These are phyloP conservation scores for Didymella lethalis DNA, from an alignment of 2,329 filamentous ascomycete species.

Conservation along the genomic window DNA sequence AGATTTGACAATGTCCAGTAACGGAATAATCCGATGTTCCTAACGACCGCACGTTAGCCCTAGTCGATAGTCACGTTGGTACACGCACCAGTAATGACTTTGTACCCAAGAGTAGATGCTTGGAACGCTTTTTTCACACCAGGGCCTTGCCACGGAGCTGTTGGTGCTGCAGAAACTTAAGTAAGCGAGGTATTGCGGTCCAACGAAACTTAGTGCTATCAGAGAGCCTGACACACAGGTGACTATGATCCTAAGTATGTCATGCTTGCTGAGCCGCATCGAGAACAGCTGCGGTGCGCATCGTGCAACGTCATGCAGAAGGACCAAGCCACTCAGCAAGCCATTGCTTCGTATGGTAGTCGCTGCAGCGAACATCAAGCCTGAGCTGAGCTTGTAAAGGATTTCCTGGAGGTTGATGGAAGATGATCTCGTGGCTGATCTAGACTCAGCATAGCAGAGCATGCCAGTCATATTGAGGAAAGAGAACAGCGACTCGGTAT, in stretches of 20 bases:
- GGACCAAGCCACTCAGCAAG: slow-evolving; percentile 78
- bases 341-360: slow-evolving; percentile 85
- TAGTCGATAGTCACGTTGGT: neutral
- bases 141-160: slow-evolving; percentile 60
- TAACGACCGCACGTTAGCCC: slow-evolving; percentile 50
- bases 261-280: slow-evolving; percentile 46
- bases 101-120: slow-evolving; percentile 95
- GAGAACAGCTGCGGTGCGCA: slow-evolving; percentile 52
- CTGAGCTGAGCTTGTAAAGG: slow-evolving; percentile 66
- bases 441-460: slow-evolving; percentile 68
- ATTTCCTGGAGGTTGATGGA: slow-evolving; percentile 39
- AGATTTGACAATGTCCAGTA: slow-evolving; percentile 92
- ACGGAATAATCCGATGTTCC: slow-evolving; percentile 84
- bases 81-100: slow-evolving; percentile 80
- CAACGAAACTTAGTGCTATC: slow-evolving; percentile 70
- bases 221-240: slow-evolving; percentile 72
- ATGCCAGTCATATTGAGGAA: slow-evolving; percentile 78
- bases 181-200: slow-evolving; percentile 81
- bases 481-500: slow-evolving; percentile 81
- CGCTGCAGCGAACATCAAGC: slow-evolving; percentile 74
- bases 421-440: slow-evolving; percentile 22
- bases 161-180: slow-evolving; percentile 61
- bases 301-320: slow-evolving; percentile 61
- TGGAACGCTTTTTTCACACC: slow-evolving; percentile 77
- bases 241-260: slow-evolving; percentile 63